phyloP scores from a whole-genome alignment of 2,329 filamentous ascomycete genomes.

The Penicillium sp. region DNA sequence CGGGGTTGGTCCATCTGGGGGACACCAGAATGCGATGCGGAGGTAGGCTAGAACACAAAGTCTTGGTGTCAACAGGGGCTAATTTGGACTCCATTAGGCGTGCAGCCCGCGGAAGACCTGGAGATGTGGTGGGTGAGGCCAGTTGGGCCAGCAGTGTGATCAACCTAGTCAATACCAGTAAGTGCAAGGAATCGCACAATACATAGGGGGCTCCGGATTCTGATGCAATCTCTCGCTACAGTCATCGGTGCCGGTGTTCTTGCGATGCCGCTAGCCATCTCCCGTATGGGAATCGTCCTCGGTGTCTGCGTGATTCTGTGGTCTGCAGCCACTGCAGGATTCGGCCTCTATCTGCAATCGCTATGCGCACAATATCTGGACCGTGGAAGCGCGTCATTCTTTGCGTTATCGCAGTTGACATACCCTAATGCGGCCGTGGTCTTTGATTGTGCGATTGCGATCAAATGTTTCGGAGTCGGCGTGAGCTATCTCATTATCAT shows the following conservation, averaged over 20 bases:
- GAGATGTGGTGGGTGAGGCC: conserved; percentile 69
- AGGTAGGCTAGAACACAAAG: not conserved
- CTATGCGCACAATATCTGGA: conserved; percentile 92
- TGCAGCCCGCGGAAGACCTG: conserved; percentile 63
- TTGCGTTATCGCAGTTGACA: conserved; percentile 93
- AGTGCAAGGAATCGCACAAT: conserved; percentile 38
- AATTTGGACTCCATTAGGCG: conserved; percentile 26
- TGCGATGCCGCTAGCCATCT: conserved; percentile 92
- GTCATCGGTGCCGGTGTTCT: conserved; percentile 92
- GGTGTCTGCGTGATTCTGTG: conserved; percentile 83
- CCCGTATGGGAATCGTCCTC: conserved; percentile 89
- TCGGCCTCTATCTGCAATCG: conserved; percentile 92
- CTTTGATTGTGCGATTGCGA: conserved; percentile 91
- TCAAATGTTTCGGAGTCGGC: conserved; percentile 97
- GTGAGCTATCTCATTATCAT: conserved; percentile 99
- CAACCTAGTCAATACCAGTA: conserved; percentile 94
- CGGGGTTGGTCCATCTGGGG: conserved; percentile 27
- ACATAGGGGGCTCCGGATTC: not conserved
- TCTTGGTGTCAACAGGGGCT: not conserved
- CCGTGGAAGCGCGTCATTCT: conserved; percentile 84
- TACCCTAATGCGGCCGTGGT: conserved; percentile 94
- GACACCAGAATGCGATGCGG: not conserved
- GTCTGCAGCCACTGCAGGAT: conserved; percentile 84
- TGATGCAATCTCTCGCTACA: conserved; percentile 39
- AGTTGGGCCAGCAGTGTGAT: conserved; percentile 88